Percentiles rank a stretch among this genome's conserved stretches.
These are phyloP conservation scores for Barnettozyma salicaria DNA, from an alignment of 805 yeast genomes.

Conservation along the genomic window DNA sequence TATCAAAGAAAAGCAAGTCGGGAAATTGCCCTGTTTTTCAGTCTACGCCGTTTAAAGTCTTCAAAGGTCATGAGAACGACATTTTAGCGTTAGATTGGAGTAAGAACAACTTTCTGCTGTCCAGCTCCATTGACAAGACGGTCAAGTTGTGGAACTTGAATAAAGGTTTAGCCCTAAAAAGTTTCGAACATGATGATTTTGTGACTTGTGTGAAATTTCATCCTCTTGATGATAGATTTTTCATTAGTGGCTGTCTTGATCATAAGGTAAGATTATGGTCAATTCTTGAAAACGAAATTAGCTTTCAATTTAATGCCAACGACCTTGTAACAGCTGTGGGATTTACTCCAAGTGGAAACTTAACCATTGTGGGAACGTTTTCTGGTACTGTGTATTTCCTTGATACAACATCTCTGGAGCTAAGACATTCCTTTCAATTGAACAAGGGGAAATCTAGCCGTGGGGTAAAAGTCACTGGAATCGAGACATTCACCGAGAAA, in stretches of 20 bases:
- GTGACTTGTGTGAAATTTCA: conserved; percentile 78
- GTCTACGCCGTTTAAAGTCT: conserved; percentile 52
- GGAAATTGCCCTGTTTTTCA: conserved; percentile 75
- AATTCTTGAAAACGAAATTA: conserved; percentile 62
- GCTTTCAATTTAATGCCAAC: conserved; percentile 54
- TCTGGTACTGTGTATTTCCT: conserved; percentile 60
- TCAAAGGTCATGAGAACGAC: conserved; percentile 63
- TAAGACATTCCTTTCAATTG: conserved; percentile 39
- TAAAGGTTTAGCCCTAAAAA: conserved; percentile 51
- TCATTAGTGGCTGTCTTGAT: conserved; percentile 76
- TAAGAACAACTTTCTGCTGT: conserved; percentile 69
- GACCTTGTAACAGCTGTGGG: conserved; percentile 70
- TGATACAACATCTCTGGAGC: conserved; percentile 57
- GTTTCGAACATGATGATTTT: conserved; percentile 71
- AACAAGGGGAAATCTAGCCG: conserved; percentile 31
- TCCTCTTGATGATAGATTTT: conserved; percentile 82
- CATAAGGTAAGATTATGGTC: conserved; percentile 78
- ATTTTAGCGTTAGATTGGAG: conserved; percentile 84
- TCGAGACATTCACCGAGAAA: conserved; percentile 41
- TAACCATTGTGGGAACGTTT: conserved; percentile 70
- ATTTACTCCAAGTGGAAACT: conserved; percentile 58
- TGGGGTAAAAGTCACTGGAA: conserved; percentile 70
- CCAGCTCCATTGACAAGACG: conserved; percentile 82
- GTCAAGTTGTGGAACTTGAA: conserved; percentile 84
- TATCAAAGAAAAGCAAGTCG: conserved; percentile 9